Evolutionary conservation across 2,329 filamentous ascomycete species (phyloP).

Genomic region (Xylariaceae sp.): DNA sequence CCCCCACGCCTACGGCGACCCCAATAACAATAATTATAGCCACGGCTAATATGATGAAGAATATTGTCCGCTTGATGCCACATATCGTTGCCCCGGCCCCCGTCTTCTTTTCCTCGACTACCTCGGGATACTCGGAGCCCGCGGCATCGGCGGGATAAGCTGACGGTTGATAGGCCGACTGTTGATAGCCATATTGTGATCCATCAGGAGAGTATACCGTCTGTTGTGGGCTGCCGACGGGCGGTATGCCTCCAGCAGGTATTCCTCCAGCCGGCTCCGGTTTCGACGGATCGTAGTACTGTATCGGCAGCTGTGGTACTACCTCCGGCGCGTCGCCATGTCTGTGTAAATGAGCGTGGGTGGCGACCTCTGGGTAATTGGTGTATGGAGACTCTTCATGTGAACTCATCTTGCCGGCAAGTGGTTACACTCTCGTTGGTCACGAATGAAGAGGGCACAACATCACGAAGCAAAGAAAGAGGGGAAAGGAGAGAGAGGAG

Average conservation of each 20-base stretch:
- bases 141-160: too few species aligned
- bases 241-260: too few species aligned
- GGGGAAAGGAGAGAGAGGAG: not conserved
- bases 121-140: conserved; percentile 12
- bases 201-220: too few species aligned
- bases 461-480: not conserved
- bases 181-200: too few species aligned
- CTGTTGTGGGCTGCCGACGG: too few species aligned
- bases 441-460: conserved; percentile 1
- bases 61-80: conserved; percentile 13
- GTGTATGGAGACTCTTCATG: too few species aligned
- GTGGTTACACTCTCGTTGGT: not conserved
- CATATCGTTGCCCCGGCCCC: conserved; percentile 12
- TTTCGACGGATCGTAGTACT: too few species aligned
- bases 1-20: conserved; percentile 15
- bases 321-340: not conserved
- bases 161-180: too few species aligned
- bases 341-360: not conserved
- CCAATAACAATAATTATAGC: conserved; percentile 11
- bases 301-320: not conserved
- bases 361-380: not conserved
- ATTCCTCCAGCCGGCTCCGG: too few species aligned
- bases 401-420: conserved; percentile 10
- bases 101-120: not conserved
- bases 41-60: conserved; percentile 14